Conservation (phyloP, 2,329 filamentous ascomycete genomes). For the Fusarium lyarnte region DNA sequence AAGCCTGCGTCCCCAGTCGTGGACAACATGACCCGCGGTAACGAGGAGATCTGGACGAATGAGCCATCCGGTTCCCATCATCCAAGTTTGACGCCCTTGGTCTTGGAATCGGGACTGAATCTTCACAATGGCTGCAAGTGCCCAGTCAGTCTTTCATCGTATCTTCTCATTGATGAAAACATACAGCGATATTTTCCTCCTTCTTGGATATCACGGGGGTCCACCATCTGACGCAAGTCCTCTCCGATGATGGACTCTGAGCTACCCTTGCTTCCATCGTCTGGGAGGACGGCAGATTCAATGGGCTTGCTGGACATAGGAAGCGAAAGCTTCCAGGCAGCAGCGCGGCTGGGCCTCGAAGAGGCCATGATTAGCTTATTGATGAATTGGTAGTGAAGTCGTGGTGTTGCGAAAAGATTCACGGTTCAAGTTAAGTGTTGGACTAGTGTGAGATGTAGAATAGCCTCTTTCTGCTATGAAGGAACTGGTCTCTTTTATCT, state of each 20-base stretch:
- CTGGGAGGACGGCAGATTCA: not conserved
- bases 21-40: constrained; percentile 39
- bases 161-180: fast-evolving
- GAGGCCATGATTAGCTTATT: not conserved
- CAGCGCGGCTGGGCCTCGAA: not conserved
- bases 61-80: constrained; percentile 40
- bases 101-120: constrained; percentile 26
- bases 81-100: constrained; percentile 12
- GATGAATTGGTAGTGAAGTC: fast-evolving
- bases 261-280: not conserved
- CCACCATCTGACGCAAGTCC: not conserved
- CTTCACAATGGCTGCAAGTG: constrained; percentile 23
- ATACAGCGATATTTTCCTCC: not conserved
- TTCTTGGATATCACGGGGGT: not conserved
- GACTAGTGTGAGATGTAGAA: not conserved
- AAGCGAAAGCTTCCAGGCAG: not conserved
- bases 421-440: no score
- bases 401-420: not conserved
- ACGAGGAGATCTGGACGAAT: constrained; percentile 34
- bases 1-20: not conserved
- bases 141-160: not conserved
- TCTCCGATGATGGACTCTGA: not conserved
- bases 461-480: not conserved
- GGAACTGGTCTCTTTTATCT: not conserved
- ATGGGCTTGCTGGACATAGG: not conserved